Evolutionary conservation across 352 stramenopile genomes (phyloP), one percentile per base, ranked within the genome.

Genomic region (Phytophthora sp.): DNA sequence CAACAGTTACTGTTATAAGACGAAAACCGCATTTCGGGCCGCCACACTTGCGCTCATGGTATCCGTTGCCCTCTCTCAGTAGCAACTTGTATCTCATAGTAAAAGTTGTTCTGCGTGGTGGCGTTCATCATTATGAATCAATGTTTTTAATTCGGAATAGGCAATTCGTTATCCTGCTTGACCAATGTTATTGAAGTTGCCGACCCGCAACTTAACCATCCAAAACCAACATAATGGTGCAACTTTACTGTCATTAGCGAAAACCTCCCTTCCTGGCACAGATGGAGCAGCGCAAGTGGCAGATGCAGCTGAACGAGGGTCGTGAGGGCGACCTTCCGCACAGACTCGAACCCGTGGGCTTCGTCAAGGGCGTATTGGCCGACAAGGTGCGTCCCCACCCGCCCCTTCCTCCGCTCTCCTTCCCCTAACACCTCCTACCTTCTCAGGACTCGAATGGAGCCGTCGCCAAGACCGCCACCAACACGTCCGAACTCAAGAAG

Each of bases 401-500:
- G 20, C 13, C 21, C 4, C 15, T 21, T 12, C 38, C 20, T 33
- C 0, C 9, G 9, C 20, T 0, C 30, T 30, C 21, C 21, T 7
- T 24, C 1, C 35, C 47, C 41, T 63, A 51, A 51, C 51, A 29
- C 24, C 12, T 21, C 18, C 29, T 44, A 5, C 23, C 30, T 49
- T 35, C 16, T 18, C 54, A 93, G 84, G 76, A 86, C 23, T 62
- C 72, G 23, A 77, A 74, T 36, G 76, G 71, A 55, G 71, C 88
- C 6, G 78, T 94, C 45, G 76, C 82, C 13, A 93, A 84, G 71
- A 71, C 84, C 13, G 69, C 77, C 8, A 72, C 65, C 58, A 92
- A 90, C 74, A 95, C 84, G 21, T 78, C 67, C 8, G 88, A 95
- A 59, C 81, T 95, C 26, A 95, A 95, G 77, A 91, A 94, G 69